Percentiles rank a stretch among this genome's conserved stretches.
Conservation (phyloP, 2,329 filamentous ascomycete genomes). For the Fusarium scirpi region DNA sequence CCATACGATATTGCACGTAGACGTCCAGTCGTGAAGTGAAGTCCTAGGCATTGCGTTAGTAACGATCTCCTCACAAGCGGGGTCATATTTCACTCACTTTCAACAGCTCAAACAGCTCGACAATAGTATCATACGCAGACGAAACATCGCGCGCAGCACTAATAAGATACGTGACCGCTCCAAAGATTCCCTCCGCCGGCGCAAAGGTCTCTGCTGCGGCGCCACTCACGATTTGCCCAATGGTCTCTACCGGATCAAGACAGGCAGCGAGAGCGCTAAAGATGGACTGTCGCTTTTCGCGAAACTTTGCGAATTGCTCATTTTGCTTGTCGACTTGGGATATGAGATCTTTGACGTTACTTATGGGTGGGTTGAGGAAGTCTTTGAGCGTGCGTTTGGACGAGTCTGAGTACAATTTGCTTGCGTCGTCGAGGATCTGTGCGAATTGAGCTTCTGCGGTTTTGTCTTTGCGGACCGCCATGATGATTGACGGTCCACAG, state of each 20-base stretch:
- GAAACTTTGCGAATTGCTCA: constrained; percentile 53
- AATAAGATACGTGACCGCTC: constrained; percentile 58
- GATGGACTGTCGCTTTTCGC: constrained; percentile 51
- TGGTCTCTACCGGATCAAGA: constrained; percentile 54
- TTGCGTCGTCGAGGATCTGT: constrained; percentile 52
- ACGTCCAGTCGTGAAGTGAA: constrained; percentile 58
- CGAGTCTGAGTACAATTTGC: constrained; percentile 49
- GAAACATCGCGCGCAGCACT: constrained; percentile 60
- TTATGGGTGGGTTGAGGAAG: constrained; percentile 52
- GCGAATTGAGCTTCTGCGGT: constrained; percentile 43
- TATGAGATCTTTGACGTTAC: constrained; percentile 50
- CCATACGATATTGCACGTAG: constrained; percentile 56
- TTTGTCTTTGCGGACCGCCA: constrained; percentile 41
- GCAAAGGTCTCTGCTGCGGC: constrained; percentile 55
- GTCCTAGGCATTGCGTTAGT: constrained; percentile 46
- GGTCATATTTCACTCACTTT: constrained; percentile 47
- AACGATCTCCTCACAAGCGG: constrained; percentile 14
- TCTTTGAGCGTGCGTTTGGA: constrained; percentile 48
- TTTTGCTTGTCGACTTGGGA: constrained; percentile 52
- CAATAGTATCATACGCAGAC: constrained; percentile 58
- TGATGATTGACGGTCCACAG: constrained; percentile 22
- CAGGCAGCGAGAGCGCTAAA: constrained; percentile 51
- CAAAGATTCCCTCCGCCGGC: constrained; percentile 57
- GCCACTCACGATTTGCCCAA: constrained; percentile 55
- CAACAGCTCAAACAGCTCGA: constrained; percentile 58